Percentiles rank a stretch among this genome's conserved stretches.
Evolutionary conservation across 352 stramenopile genomes (phyloP).

Genomic region (Phytopythium montanum): DNA sequence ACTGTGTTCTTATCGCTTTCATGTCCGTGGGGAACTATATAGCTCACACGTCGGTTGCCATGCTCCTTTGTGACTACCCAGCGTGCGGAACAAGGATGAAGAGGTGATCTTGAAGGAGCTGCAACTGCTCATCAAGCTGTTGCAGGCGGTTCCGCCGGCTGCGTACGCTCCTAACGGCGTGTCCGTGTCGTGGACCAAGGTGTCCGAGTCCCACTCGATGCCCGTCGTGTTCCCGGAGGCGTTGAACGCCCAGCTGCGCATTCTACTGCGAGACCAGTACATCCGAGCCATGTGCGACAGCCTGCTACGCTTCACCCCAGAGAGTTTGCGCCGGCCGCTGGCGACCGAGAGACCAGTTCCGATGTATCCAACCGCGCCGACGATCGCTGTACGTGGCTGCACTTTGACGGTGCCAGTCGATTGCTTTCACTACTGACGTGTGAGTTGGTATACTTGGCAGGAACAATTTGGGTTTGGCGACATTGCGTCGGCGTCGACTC

Average conservation of each 20-base stretch:
- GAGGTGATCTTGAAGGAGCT: slow-evolving; percentile 28
- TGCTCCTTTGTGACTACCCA: slow-evolving; percentile 11
- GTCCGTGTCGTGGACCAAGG: slow-evolving; percentile 62
- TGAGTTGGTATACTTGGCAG: slow-evolving; percentile 16
- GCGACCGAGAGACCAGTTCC: slow-evolving; percentile 29
- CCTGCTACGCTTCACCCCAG: slow-evolving; percentile 38
- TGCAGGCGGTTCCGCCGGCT: slow-evolving; percentile 43
- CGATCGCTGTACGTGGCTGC: slow-evolving; percentile 28
- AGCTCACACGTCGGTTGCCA: too few relatives aligned
- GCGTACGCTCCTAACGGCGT: slow-evolving; percentile 49
- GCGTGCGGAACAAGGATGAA: slow-evolving; percentile 26
- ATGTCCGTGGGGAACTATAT: too few relatives aligned
- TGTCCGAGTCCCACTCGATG: slow-evolving; percentile 61
- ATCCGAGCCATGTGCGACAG: slow-evolving; percentile 40
- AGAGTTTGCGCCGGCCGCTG: slow-evolving; percentile 30
- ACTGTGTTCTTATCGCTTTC: background rate
- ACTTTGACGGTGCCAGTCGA: background rate
- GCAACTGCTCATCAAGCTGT: slow-evolving; percentile 35
- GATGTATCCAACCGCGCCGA: slow-evolving; percentile 51
- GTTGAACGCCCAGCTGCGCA: slow-evolving; percentile 46
- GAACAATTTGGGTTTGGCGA: slow-evolving; percentile 78
- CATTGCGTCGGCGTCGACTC: slow-evolving; percentile 47
- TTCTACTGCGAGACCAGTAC: slow-evolving; percentile 45
- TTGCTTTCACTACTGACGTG: background rate
- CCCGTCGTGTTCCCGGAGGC: slow-evolving; percentile 55